Conservation (phyloP, 2,329 filamentous ascomycete genomes). For the Phoma herbarum region DNA sequence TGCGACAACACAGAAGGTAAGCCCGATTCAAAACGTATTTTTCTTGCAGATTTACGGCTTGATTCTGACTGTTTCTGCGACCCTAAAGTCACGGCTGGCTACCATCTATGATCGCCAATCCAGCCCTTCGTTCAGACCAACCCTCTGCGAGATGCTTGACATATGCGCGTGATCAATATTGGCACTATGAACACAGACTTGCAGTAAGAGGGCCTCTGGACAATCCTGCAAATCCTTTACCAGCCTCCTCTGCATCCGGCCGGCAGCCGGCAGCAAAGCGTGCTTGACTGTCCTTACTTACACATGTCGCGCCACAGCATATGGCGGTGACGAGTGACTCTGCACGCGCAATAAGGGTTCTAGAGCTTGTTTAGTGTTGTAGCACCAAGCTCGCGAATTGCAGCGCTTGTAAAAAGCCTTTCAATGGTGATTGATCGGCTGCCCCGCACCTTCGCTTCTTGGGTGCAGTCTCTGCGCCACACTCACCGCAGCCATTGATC, state of each 20-base stretch:
- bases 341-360: constrained; percentile 15
- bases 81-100: neutral
- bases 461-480: constrained; percentile 38
- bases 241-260: neutral
- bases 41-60: no score
- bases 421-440: constrained; percentile 24
- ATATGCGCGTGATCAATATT: neutral
- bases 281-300: constrained; percentile 3
- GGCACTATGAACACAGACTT: neutral
- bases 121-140: neutral
- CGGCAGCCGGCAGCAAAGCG: constrained; percentile 1
- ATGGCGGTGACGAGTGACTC: constrained; percentile 16
- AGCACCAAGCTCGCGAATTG: constrained; percentile 23
- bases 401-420: constrained; percentile 25
- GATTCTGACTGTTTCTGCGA: no score
- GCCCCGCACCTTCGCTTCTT: constrained; percentile 39
- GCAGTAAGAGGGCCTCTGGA: neutral
- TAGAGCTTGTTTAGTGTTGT: constrained; percentile 25
- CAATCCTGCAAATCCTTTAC: neutral
- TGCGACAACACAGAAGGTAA: neutral
- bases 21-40: no score
- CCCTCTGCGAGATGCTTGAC: neutral
- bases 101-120: neutral
- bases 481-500: constrained; percentile 29
- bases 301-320: constrained; percentile 26